These are phyloP conservation scores for Phialophora expanda DNA, from an alignment of 2,329 filamentous ascomycete genomes.

Conservation along the genomic window DNA sequence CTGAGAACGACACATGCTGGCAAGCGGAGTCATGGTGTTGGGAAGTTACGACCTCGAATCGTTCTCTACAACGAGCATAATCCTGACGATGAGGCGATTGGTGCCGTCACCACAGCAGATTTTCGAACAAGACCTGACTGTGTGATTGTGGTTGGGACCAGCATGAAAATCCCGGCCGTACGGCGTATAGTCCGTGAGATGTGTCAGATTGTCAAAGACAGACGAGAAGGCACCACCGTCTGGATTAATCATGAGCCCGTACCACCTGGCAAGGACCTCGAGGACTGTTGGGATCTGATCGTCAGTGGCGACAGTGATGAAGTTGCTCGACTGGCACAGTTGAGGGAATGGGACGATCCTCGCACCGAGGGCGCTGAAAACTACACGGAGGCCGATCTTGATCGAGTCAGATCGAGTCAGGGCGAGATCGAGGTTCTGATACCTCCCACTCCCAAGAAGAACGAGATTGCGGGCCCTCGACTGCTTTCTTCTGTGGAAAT, in stretches of 20 bases:
- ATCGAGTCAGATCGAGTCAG: slow-evolving; percentile 49
- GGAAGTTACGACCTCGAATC: slow-evolving; percentile 86
- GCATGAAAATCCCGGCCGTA: slow-evolving; percentile 91
- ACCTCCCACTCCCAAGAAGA: slow-evolving; percentile 47
- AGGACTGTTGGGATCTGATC: slow-evolving; percentile 91
- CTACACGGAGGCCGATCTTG: slow-evolving; percentile 53
- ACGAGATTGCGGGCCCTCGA: slow-evolving; percentile 34
- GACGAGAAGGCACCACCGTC: slow-evolving; percentile 82
- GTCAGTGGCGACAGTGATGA: slow-evolving; percentile 87
- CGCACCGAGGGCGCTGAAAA: slow-evolving; percentile 50
- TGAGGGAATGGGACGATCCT: slow-evolving; percentile 63
- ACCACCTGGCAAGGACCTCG: slow-evolving; percentile 81
- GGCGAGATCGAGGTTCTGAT: slow-evolving; percentile 48
- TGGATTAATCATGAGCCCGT: slow-evolving; percentile 94
- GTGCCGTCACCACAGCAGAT: slow-evolving; percentile 84
- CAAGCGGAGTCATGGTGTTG: slow-evolving; percentile 91
- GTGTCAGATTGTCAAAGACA: slow-evolving; percentile 81
- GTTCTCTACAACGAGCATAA: slow-evolving; percentile 98
- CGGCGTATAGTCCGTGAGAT: slow-evolving; percentile 87
- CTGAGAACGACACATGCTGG: slow-evolving; percentile 76
- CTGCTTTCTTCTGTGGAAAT: slow-evolving; percentile 23
- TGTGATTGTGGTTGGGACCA: slow-evolving; percentile 92
- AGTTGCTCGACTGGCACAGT: slow-evolving; percentile 73
- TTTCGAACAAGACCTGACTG: slow-evolving; percentile 85
- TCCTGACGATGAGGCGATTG: slow-evolving; percentile 94